Base-by-base conservation (phyloP, 176 grass and related monocot genomes). In the Juncus effusus region DNA sequence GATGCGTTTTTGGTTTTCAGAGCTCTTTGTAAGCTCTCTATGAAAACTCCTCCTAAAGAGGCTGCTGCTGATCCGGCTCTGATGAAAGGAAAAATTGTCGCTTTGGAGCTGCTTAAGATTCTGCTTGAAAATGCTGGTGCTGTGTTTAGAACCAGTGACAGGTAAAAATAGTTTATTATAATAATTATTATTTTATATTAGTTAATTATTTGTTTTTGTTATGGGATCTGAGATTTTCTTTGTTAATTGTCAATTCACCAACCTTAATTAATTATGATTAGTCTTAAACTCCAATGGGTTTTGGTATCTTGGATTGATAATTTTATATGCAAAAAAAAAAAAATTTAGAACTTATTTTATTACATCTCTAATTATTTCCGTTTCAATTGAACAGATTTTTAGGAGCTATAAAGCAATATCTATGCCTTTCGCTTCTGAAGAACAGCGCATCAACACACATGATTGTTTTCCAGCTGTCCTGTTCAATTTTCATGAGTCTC, bases 51-150 rank as follows among this genome's bases (percentile, higher is more conserved):
- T 4, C 85, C 94, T 3, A 99, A 99, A 81, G 94, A 99, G 60
- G 83, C 83, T 0, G 80, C 83, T 14, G 78, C 80, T 58, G 89
- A 99, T 90, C 88, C 78, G 1, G 45, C 90, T 1, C 80, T 93
- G 12, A 99, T 99, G 94, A 80, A 82, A 52, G 94, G 94, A 40
- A 99, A 99, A 68, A 93, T 99, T 66, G 85, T 99, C 63, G 94
- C 94, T 51, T 77, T 99, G 15, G 89, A 99, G 60, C 78, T 99
- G 72, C 89, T 99, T 52, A 99, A 99, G 73, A 99, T 99, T 64
- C 84, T 99, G 74, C 85, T 99, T 70, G 94, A 99, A 73, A 99
- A 99, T 93, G 85, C 94, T 71, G 94, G 94, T 61, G 94, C 89
- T 69, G 85, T 99, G 49, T 99, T 99, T 76, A 74, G 94, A 49